Conservation (phyloP, 1,284 basidiomycete species). For the Cystobasidium slooffiae region DNA sequence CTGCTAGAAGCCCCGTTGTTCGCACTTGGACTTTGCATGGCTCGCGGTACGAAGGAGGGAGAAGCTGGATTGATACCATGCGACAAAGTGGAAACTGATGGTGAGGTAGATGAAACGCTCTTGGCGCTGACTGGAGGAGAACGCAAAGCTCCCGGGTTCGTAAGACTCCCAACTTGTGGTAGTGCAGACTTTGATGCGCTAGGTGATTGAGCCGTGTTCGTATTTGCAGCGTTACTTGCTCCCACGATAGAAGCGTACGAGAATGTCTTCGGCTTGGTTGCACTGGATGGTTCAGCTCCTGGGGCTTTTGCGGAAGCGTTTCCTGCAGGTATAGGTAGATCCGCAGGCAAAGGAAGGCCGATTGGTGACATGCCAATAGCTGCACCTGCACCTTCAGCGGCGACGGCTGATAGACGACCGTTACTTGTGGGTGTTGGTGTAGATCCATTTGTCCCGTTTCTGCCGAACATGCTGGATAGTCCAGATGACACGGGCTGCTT, state of each 20-base stretch:
- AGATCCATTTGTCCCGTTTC: background rate
- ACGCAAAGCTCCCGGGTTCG: background rate
- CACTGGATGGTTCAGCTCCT: slow-evolving; percentile 4
- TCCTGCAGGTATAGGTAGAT: slow-evolving; percentile 23
- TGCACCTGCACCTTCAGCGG: slow-evolving; percentile 18
- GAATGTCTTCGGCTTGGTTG: slow-evolving; percentile 26
- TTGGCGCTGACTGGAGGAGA: background rate
- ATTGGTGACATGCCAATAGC: slow-evolving; percentile 43
- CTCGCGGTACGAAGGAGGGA: slow-evolving; percentile 11
- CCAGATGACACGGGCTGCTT: slow-evolving; percentile 20
- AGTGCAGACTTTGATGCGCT: background rate
- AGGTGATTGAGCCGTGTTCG: slow-evolving; percentile 1
- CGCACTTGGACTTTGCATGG: background rate
- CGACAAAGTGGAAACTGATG: background rate
- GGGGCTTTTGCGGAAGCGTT: background rate
- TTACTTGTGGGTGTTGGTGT: background rate
- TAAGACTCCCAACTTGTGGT: background rate
- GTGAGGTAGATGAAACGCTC: background rate
- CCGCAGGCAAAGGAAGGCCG: slow-evolving; percentile 28
- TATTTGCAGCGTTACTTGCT: background rate
- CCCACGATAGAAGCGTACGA: slow-evolving; percentile 35
- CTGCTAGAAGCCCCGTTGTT: background rate
- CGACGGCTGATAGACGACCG: background rate
- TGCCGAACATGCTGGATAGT: slow-evolving; percentile 42
- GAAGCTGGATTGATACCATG: slow-evolving; percentile 16